phyloP scores from a whole-genome alignment of 495 filamentous ascomycete species.

The Aspergillus diversus region DNA sequence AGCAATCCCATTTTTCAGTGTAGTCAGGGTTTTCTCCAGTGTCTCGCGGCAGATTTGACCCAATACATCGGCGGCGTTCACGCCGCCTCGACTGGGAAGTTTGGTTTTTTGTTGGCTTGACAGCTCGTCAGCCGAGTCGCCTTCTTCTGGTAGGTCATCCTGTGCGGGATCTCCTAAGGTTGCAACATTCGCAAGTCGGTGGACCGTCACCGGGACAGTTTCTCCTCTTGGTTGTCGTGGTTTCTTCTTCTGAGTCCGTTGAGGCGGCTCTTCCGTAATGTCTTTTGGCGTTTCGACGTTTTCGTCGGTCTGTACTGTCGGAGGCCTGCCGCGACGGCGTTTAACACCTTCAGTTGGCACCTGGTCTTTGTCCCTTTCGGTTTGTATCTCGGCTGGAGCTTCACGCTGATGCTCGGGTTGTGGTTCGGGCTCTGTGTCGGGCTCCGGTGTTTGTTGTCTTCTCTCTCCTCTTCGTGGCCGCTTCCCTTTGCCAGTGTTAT shows the following conservation, averaged over 20 bases:
- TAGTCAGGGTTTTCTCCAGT: constrained; percentile 54
- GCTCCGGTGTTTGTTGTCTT: constrained; percentile 4
- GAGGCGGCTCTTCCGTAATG: constrained; percentile 26
- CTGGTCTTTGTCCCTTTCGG: constrained; percentile 7
- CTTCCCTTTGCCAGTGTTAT: constrained; percentile 1
- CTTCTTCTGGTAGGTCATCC: constrained; percentile 31
- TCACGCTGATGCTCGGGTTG: constrained; percentile 14
- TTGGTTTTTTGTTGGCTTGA: constrained; percentile 36
- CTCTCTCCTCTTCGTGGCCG: not conserved
- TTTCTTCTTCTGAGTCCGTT: constrained; percentile 28
- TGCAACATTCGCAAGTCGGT: constrained; percentile 44
- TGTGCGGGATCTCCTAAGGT: constrained; percentile 29
- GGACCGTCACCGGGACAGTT: constrained; percentile 49
- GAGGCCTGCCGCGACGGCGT: constrained; percentile 23
- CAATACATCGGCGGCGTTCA: constrained; percentile 71
- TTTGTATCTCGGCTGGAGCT: constrained; percentile 13
- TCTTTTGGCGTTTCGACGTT: constrained; percentile 23
- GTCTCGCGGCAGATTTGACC: constrained; percentile 72
- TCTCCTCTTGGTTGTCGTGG: constrained; percentile 43
- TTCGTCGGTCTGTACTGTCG: constrained; percentile 25
- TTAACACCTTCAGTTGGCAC: constrained; percentile 22
- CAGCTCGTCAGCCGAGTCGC: constrained; percentile 41
- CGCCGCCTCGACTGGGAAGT: constrained; percentile 60
- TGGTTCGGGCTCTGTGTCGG: constrained; percentile 14
- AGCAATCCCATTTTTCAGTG: constrained; percentile 42